Evolutionary conservation across 352 stramenopile species (phyloP), one percentile per base, ranked within the genome.

Genomic region (Albugo candida): DNA sequence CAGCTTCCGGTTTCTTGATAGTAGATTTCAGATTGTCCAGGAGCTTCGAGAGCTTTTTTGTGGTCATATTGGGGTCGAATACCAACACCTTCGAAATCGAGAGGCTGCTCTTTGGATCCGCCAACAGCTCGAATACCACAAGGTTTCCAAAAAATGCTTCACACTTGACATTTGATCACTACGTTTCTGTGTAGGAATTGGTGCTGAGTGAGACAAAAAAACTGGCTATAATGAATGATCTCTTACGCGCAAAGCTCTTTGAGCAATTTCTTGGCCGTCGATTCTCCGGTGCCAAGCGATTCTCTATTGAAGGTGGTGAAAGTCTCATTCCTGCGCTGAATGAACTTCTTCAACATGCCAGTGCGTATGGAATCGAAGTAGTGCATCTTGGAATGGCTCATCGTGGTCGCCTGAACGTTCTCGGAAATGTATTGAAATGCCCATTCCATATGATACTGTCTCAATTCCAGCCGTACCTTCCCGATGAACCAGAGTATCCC

Each of bases 341-440:
- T 57, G 75, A 89, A 53, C 83, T 97, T 20, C 91, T 99, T 47
- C 86, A 99, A 58, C 72, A 64, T 37, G 93, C 92, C 4, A 95
- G 77, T 49, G 86, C 97, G 43, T 63, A 97, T 18, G 95, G 95
- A 18, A 86, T 98, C 14, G 87, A 98, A 61, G 85, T 86, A 34
- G 94, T 99, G 46, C 88, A 98, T 48, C 97, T 99, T 66, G 96
- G 95, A 42, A 99, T 99, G 96, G 88, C 95, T 16, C 96, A 99
- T 65, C 80, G 95, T 47, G 95, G 79, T 12, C 80, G 96, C 24
- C 61, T 99, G 12, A 99, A 99, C 58, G 81, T 99, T 21, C 71
- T 99, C 36, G 92, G 91, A 5, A 99, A 99, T 67, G 94, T 99
- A 5, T 78, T 99, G 51, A 71, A 96, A 41, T 97, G 97, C 54